These are phyloP conservation scores for Hypsizygus ulmarius DNA, from an alignment of 1,284 basidiomycete species.

Conservation along the genomic window DNA sequence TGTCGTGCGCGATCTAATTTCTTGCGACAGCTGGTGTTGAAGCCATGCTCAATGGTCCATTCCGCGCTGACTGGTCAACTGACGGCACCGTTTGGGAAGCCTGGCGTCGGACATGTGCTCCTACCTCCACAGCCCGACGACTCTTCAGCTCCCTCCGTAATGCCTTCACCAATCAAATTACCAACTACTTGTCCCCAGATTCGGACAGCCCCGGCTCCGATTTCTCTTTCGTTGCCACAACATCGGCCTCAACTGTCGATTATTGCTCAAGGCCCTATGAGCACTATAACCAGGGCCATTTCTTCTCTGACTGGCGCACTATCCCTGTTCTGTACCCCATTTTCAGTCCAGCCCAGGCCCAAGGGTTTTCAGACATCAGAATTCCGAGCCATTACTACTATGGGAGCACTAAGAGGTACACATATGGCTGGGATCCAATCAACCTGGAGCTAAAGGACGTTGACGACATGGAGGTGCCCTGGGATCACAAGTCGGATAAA, in stretches of 20 bases:
- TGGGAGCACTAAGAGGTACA: conserved; percentile 76
- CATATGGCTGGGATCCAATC: conserved; percentile 86
- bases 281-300: conserved; percentile 86
- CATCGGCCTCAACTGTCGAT: conserved; percentile 61
- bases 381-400: conserved; percentile 96
- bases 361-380: conserved; percentile 84
- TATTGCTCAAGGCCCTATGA: conserved; percentile 83
- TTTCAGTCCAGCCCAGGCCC: conserved; percentile 84
- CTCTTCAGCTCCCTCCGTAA: conserved; percentile 72
- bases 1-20: conserved; percentile 13
- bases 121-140: conserved; percentile 73
- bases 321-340: conserved; percentile 85
- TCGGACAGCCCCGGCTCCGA: conserved; percentile 42
- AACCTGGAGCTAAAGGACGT: conserved; percentile 67
- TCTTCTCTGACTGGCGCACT: conserved; percentile 93
- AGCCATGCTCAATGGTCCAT: conserved; percentile 64
- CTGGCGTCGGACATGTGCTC: conserved; percentile 87
- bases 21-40: conserved; percentile 49
- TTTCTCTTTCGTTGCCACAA: conserved; percentile 57
- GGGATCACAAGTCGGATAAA: conserved; percentile 70
- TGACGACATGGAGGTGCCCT: conserved; percentile 82
- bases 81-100: conserved; percentile 90
- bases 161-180: conserved; percentile 25
- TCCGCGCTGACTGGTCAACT: conserved; percentile 80
- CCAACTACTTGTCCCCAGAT: conserved; percentile 29